These are phyloP conservation scores for Pouteria glomerata DNA, from an alignment of 148 eudicot genomes.

Conservation along the genomic window DNA sequence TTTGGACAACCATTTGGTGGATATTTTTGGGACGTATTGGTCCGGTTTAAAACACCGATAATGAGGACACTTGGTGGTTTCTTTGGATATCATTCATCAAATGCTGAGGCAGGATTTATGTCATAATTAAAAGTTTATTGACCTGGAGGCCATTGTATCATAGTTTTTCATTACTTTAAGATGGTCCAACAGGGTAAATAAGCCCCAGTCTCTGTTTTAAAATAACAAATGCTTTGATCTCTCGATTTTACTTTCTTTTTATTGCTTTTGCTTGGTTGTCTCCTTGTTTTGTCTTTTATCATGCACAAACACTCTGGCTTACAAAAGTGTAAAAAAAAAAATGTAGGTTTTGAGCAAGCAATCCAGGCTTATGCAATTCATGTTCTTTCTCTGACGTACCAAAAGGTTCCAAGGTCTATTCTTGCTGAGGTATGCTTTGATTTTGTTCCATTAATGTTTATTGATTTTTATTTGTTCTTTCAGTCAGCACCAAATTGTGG, in stretches of 20 bases:
- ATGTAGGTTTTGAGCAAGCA: conserved; percentile 93
- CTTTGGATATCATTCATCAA: neutral
- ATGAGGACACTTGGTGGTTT: neutral
- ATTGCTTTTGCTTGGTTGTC: neutral
- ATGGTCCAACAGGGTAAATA: neutral
- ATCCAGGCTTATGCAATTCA: conserved; percentile 85
- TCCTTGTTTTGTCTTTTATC: neutral
- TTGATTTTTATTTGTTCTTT: neutral
- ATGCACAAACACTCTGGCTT: neutral
- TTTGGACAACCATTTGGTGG: neutral
- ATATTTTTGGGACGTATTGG: neutral
- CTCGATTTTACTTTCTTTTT: neutral
- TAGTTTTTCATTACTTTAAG: neutral
- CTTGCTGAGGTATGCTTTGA: conserved; percentile 73
- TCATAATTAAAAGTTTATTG: neutral
- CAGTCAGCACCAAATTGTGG: neutral
- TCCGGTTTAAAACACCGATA: neutral
- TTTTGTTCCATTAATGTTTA: neutral
- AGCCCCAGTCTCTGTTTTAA: neutral
- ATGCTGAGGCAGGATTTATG: neutral
- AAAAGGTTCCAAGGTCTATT: conserved; percentile 67
- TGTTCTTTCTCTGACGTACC: conserved; percentile 79
- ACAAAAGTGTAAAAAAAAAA: neutral
- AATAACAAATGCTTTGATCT: neutral
- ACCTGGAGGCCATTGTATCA: neutral